Base-by-base conservation (phyloP, 2,329 filamentous ascomycete genomes). In the Cladosporium austrohemisphaericum region DNA sequence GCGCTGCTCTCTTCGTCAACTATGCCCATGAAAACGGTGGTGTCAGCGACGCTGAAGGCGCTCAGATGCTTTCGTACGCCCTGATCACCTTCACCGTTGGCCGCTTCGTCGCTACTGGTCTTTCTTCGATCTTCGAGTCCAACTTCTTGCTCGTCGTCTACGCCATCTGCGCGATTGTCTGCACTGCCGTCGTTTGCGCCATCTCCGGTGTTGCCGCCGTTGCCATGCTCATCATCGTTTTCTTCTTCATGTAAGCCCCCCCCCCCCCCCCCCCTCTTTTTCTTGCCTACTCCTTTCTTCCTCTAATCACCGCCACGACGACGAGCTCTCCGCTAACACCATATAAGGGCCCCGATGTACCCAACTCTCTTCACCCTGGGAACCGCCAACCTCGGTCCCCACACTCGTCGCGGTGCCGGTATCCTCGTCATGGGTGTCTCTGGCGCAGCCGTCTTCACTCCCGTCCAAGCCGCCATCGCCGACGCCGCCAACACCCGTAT, bases 391-490 rank as follows among this genome's bases (percentile, higher is more conserved):
- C 62, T 69, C 2, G 66, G 66, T 50, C 60, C 58, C 41, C 65
- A 69, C 63, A 69, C 67, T 6, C 63, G 65, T 11, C 63, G 66
- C 50, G 67, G 65, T 48, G 68, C 69, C 18, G 68, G 68, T 55
- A 69, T 71, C 55, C 59, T 72, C 31, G 66, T 68, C 49, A 67
- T 68, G 66, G 65, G 65, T 38, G 66, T 68, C 9, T 63, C 60
- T 13, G 65, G 65, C 22, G 61, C 60, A 20, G 63, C 63, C 18
- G 63, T 66, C 38, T 67, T 68, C 55, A 61, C 64, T n/a, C 65
- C 65, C 4, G 66, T 68, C 45, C 64, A 65, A 52, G 65, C 64
- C 49, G 66, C 65, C 44, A 62, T 72, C 36, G 70, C 69, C 32
- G 68, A 71, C 52, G 56, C 65, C 5, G 66, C 59, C 35, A 60